A percentile compares a stretch with the other conserved stretches of the same genome.
These are phyloP conservation scores for Cyphellophora attinorum DNA, from an alignment of 2,329 filamentous ascomycete species.

Conservation along the genomic window DNA sequence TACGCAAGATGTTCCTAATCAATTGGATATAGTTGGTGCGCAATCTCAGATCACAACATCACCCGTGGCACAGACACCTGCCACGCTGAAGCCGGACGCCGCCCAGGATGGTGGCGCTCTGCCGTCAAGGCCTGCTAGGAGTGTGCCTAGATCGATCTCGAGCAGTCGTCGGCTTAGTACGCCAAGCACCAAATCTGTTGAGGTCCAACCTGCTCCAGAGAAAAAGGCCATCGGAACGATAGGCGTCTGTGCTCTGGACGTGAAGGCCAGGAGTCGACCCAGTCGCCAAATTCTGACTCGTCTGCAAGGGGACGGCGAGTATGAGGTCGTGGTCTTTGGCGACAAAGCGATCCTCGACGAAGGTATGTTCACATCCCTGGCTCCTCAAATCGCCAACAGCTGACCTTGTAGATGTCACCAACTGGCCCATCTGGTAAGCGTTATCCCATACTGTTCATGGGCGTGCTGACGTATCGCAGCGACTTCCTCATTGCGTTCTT, in stretches of 20 bases:
- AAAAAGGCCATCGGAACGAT: conserved; percentile 52
- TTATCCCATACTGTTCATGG: not conserved
- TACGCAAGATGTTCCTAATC: conserved; percentile 12
- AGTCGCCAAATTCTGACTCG: conserved; percentile 93
- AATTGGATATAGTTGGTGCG: conserved; percentile 11
- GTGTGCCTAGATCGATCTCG: conserved; percentile 15
- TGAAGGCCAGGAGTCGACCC: conserved; percentile 93
- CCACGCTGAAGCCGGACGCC: conserved; percentile 3
- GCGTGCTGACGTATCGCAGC: conserved; percentile 10
- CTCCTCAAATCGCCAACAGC: conserved; percentile 3
- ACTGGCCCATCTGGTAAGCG: conserved; percentile 80
- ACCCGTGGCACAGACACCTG: conserved; percentile 5
- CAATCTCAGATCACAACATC: conserved; percentile 6
- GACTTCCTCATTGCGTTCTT: conserved; percentile 98
- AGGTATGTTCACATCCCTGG: conserved; percentile 34
- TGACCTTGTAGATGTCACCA: conserved; percentile 61
- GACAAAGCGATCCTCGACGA: conserved; percentile 98
- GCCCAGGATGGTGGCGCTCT: conserved; percentile 9
- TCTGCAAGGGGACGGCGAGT: conserved; percentile 80
- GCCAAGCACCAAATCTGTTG: conserved; percentile 15
- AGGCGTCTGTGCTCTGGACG: conserved; percentile 88
- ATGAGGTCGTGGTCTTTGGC: conserved; percentile 94
- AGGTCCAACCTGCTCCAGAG: conserved; percentile 8
- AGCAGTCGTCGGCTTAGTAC: conserved; percentile 17
- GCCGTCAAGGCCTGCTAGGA: conserved; percentile 12